Evolutionary conservation across 1,284 basidiomycete genomes (phyloP).

Genomic region (Heliocybe sulcata): DNA sequence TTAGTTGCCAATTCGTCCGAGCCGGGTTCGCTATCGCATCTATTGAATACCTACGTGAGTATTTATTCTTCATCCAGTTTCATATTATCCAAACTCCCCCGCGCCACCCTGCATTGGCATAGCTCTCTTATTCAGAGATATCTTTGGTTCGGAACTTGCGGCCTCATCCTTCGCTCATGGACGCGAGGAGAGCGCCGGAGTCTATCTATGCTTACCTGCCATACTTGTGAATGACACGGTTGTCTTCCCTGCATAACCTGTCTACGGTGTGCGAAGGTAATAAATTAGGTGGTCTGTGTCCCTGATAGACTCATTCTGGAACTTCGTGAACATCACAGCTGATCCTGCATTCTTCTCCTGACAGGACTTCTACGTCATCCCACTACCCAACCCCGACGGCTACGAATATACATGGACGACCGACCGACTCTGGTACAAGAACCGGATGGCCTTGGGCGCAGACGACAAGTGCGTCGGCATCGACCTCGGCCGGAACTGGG

Average conservation of each 20-base stretch:
- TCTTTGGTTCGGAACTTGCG: too few species aligned
- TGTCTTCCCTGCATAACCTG: too few species aligned
- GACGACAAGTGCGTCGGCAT: constrained; percentile 56
- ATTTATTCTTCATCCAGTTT: too few species aligned
- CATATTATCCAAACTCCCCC: too few species aligned
- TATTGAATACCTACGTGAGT: constrained; percentile 52
- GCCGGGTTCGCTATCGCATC: constrained; percentile 33
- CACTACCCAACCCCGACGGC: constrained; percentile 80
- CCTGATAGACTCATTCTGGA: not conserved
- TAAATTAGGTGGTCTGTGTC: not conserved
- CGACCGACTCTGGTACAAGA: constrained; percentile 83
- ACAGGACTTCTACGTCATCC: constrained; percentile 71
- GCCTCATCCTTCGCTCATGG: too few species aligned
- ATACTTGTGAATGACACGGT: too few species aligned
- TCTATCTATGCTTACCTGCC: too few species aligned
- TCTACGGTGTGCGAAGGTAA: too few species aligned
- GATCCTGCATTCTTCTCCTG: not conserved
- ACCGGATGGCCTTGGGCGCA: constrained; percentile 39
- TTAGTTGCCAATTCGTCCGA: constrained; percentile 47
- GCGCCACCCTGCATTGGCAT: too few species aligned
- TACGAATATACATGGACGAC: constrained; percentile 53
- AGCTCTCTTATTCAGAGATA: too few species aligned
- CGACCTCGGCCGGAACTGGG: constrained; percentile 66
- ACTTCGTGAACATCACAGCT: not conserved
- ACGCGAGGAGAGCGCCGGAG: too few species aligned